Evolutionary conservation across 768 basidiomycete species (phyloP), one percentile per base, ranked within the genome.

Genomic region (Podaxis sp.): DNA sequence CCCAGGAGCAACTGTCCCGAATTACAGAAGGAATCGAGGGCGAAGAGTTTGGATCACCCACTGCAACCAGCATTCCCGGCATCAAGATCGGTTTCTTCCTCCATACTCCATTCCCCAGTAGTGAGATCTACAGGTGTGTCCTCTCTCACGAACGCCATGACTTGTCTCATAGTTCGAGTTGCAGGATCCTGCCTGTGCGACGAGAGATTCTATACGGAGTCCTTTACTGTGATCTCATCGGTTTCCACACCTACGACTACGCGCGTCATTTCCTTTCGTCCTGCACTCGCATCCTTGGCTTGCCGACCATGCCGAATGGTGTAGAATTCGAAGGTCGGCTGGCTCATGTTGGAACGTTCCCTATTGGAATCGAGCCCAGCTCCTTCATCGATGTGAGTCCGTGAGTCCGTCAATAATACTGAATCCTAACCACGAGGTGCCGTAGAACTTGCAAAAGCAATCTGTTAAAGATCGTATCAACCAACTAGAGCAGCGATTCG

Each of bases 221-320:
- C 49, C 82, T 98, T 13, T 94, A 96, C 74, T 98, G 93, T 70
- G 96, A 99, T 72, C 83, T 99, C 65, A 94, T 99, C 70, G 97
- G 97, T 13, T 99, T 98, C 86, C 97, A 99, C 80, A 99, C 97
- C 8, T 99, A 96, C 76, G 97, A 99, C 76, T 99, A 99, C 71
- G 97, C 97, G 1, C 95, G 97, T 46, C 97, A 99, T 75, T 99
- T 99, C 86, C 83, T 99, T 54, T 98, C 96, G 7, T 96, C 94
- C 47, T 98, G 96, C 75, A 98, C 97, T 2, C 91, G 97, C 50
- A 96, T 99, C 66, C 87, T 99, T 41, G 91, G 90, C 37, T 83
- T 98, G 36, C 89, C 94, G 13, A 98, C 97, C 1, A 94, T 97
- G 91, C 97, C 97, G 2, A 98, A 98, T 72, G 94, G 96, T 49